These are phyloP conservation scores for Ploettnerulaceae sp. DNA, from an alignment of 2,329 filamentous ascomycete species.

Conservation along the genomic window DNA sequence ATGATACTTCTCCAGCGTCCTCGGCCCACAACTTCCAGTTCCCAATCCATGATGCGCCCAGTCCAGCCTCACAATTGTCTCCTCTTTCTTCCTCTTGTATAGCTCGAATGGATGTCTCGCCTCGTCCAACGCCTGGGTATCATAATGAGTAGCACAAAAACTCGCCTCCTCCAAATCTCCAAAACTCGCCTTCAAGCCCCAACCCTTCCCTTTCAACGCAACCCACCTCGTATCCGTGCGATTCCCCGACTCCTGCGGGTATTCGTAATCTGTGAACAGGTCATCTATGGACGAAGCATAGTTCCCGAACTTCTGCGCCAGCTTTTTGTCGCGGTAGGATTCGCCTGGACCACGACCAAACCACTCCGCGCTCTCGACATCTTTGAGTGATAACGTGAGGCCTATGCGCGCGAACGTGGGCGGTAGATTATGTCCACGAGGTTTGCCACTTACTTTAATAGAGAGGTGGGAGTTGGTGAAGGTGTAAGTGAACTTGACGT, in stretches of 20 bases:
- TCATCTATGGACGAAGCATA: conserved; percentile 45
- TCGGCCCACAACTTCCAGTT: conserved; percentile 57
- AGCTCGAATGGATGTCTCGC: conserved; percentile 59
- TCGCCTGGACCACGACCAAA: conserved; percentile 64
- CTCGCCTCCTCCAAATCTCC: conserved; percentile 40
- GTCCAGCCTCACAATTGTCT: conserved; percentile 54
- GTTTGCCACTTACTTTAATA: conserved; percentile 46
- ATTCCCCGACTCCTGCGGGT: conserved; percentile 64
- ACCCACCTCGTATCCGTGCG: conserved; percentile 60
- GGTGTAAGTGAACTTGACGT: conserved; percentile 49
- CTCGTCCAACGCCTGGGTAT: conserved; percentile 47
- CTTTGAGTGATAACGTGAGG: conserved; percentile 44
- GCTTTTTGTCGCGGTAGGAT: conserved; percentile 63
- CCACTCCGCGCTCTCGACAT: conserved; percentile 47
- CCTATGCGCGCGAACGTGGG: conserved; percentile 59
- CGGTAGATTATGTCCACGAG: conserved; percentile 46
- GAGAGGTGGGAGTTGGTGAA: conserved; percentile 46
- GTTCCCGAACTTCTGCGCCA: conserved; percentile 52
- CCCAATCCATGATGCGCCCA: conserved; percentile 59
- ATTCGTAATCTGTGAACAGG: conserved; percentile 59
- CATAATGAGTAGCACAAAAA: conserved; percentile 55
- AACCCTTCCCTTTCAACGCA: conserved; percentile 37
- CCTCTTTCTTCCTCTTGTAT: conserved; percentile 39
- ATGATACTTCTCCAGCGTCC: conserved; percentile 46
- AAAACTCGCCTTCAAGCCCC: conserved; percentile 31